Conservation (phyloP, 2,329 filamentous ascomycete genomes). For the Claviceps sp. region DNA sequence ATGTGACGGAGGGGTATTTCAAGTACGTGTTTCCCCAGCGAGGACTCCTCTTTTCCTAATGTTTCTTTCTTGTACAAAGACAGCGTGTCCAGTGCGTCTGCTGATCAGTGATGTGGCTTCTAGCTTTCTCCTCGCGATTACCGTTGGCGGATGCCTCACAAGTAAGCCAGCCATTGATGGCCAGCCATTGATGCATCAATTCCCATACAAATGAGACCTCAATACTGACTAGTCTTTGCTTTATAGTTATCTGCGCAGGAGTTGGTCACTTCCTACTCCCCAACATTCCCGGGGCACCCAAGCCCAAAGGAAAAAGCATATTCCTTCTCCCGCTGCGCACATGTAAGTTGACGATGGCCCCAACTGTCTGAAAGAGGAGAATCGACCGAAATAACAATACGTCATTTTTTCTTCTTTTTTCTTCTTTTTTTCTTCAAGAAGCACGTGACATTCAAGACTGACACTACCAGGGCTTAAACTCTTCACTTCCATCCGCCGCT, state of each 20-base stretch:
- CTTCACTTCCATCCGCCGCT: constrained; percentile 8
- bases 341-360: constrained; percentile 3
- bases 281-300: constrained; percentile 6
- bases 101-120: background rate
- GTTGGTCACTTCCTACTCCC: constrained; percentile 10
- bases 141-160: constrained; percentile 9
- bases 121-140: constrained; percentile 10
- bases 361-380: background rate
- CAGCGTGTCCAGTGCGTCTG: background rate
- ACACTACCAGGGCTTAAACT: constrained; percentile 7
- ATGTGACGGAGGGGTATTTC: constrained; percentile 9
- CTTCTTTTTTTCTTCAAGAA: no score
- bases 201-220: background rate
- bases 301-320: constrained; percentile 6
- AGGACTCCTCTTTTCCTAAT: background rate
- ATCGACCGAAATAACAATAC: no score
- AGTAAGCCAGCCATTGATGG: constrained; percentile 4
- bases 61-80: background rate
- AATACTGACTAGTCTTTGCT: background rate
- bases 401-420: no score
- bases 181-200: background rate
- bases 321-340: constrained; percentile 9
- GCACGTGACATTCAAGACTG: no score
- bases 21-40: background rate
- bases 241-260: constrained; percentile 6